Evolutionary conservation across 1,139 yeast species (phyloP), one percentile per base, ranked within the genome.

Genomic region (Schwanniomyces etchellsii): DNA sequence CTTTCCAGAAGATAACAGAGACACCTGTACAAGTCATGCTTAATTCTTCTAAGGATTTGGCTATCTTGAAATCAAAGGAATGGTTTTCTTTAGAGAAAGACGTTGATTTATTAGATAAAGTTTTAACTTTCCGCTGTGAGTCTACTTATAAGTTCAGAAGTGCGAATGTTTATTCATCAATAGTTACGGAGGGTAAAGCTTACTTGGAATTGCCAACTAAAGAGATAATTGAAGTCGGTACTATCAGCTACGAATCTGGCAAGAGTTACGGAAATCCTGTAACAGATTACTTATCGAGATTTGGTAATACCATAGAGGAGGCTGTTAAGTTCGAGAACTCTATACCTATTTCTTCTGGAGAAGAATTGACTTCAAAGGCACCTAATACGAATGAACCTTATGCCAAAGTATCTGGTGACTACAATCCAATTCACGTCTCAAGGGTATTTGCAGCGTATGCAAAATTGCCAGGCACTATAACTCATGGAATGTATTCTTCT

Each of bases 401-500:
- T 55, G 98, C 96, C 40, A 84, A 80, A 52, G 96, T 91, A 27
- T 91, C 98, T 41, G 97, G 98, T 55, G 99, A 91, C 60, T 89
- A 77, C 77, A 91, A 91, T 62, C 98, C 99, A 43, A 91, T 91
- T 48, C 99, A 91, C 57, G 98, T 91, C 42, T 84, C 95, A 24
- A 81, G 95, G 58, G 93, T 88, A 30, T 91, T 91, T 62, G 91
- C 98, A 37, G 74, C 79, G 41, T 91, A 91, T 55, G 97, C 96
- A 34, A 80, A 79, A 51, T 73, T 91, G 52, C 96, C 96, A 39
- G 98, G 98, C 45, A 91, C 97, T 26, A 91, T 91, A 50, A 91
- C 98, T 23, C 98, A 93, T 53, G 99, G 99, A 55, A 91, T 91
- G 98, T 93, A 78, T 73, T 85, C 96, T 14, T 84, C 95, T 52